These are phyloP conservation scores for Fusarium piperis DNA, from an alignment of 2,329 filamentous ascomycete species.

Conservation along the genomic window DNA sequence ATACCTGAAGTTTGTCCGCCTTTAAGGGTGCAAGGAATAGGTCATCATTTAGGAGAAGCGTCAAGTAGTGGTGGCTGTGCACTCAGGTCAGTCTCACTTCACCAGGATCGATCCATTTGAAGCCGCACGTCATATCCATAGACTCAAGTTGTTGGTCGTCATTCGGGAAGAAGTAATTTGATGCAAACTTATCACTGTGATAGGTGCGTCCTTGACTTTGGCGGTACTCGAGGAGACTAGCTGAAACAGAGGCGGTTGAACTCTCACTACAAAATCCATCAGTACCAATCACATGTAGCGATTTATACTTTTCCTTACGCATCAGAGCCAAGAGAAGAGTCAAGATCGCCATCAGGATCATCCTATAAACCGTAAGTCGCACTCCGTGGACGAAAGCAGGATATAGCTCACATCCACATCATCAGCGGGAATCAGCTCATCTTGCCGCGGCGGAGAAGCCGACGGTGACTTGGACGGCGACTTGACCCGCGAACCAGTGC, in stretches of 20 bases:
- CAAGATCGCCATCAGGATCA: not conserved
- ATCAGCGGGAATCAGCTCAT: not conserved
- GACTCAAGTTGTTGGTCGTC: not conserved
- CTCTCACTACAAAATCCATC: not conserved
- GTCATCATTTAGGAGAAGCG: not conserved
- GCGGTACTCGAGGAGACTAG: not conserved
- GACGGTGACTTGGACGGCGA: not conserved
- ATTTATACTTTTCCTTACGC: not conserved
- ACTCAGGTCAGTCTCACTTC: not conserved
- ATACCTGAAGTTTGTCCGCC: not conserved
- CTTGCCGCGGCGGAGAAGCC: not conserved
- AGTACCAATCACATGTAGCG: not conserved
- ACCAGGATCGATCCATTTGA: not conserved
- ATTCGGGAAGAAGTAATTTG: not conserved
- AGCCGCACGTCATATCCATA: not conserved
- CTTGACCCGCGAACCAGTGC: not conserved
- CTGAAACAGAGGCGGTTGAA: not conserved
- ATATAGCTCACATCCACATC: not conserved
- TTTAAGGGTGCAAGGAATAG: not conserved
- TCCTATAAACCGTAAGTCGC: not conserved
- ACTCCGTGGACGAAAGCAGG: too few relatives aligned
- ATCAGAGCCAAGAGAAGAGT: not conserved
- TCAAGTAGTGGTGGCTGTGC: not conserved
- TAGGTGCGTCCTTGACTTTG: not conserved
- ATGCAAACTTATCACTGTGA: conserved; percentile 1